Evolutionary conservation across 1,284 basidiomycete species (phyloP).

Genomic region (Volvariella volvacea): DNA sequence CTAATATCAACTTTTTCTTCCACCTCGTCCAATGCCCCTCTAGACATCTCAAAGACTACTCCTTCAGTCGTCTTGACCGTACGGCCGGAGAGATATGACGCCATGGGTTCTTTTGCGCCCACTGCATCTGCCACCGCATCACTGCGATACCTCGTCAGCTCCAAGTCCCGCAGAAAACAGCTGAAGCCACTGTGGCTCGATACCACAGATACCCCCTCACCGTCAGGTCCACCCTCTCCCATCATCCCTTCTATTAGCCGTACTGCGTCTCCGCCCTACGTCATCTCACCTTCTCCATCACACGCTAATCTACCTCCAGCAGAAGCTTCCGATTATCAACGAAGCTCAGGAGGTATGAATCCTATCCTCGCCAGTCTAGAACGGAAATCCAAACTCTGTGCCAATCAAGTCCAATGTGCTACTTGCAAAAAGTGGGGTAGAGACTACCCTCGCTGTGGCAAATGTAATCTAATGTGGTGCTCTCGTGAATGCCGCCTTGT

Average conservation of each 20-base stretch:
- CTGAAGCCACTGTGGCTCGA: slow-evolving; percentile 8
- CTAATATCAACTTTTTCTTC: slow-evolving; percentile 2
- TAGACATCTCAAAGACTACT: slow-evolving; percentile 21
- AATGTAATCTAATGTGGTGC: slow-evolving; percentile 62
- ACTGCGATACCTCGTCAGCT: slow-evolving; percentile 17
- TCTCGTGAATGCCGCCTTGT: slow-evolving; percentile 58
- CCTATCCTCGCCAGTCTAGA: slow-evolving; percentile 51
- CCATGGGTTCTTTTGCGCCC: slow-evolving; percentile 43
- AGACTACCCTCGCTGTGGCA: slow-evolving; percentile 61
- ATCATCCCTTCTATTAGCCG: slow-evolving; percentile 27
- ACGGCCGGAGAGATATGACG: slow-evolving; percentile 24
- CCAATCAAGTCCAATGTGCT: slow-evolving; percentile 34
- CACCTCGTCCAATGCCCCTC: background rate
- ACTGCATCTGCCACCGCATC: slow-evolving; percentile 27
- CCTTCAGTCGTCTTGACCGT: slow-evolving; percentile 20
- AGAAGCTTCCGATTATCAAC: slow-evolving; percentile 14
- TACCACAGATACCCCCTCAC: slow-evolving; percentile 22
- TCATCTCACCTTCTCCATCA: slow-evolving; percentile 9
- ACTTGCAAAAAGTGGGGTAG: slow-evolving; percentile 50
- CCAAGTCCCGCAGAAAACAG: slow-evolving; percentile 8
- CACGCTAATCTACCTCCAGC: slow-evolving; percentile 3
- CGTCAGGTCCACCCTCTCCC: slow-evolving; percentile 18
- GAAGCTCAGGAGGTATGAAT: slow-evolving; percentile 26
- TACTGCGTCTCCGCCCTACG: slow-evolving; percentile 8
- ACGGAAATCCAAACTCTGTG: slow-evolving; percentile 45